Conservation (phyloP, 305 asterid genomes). For the Solanum hybrid region DNA sequence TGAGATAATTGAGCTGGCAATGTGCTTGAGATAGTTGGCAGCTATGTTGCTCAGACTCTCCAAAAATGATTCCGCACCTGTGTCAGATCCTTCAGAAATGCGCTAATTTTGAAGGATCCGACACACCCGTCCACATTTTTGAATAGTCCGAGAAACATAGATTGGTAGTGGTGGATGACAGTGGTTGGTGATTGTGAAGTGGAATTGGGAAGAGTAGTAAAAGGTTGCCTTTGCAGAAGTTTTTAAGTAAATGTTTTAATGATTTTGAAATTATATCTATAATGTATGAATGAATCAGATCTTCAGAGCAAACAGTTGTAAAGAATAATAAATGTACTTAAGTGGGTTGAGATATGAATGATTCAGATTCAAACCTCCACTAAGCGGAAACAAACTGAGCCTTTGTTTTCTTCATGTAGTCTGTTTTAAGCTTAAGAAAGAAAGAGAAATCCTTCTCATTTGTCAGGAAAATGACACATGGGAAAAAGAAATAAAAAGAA, state of each 20-base stretch:
- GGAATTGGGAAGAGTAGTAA: neutral
- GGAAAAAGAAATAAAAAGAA: neutral
- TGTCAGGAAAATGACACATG: neutral
- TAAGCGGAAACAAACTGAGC: neutral
- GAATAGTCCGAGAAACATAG: neutral
- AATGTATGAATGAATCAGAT: neutral
- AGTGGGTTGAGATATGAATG: neutral
- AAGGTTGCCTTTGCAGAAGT: neutral
- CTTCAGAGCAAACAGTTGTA: neutral
- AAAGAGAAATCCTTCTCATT: neutral
- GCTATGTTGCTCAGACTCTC: neutral
- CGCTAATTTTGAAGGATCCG: neutral
- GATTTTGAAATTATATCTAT: neutral
- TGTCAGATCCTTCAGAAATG: neutral
- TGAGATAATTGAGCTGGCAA: neutral
- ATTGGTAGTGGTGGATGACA: neutral
- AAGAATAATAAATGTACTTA: neutral
- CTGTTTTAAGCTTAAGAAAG: neutral
- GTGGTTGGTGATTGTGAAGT: neutral
- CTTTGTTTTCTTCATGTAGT: neutral
- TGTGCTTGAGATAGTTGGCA: neutral
- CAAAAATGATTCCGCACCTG: neutral
- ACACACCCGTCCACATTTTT: neutral
- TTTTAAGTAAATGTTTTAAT: neutral
- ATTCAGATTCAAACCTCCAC: neutral